phyloP scores from a whole-genome alignment of 2,329 filamentous ascomycete genomes.

The Colletotrichum sansevieriae region DNA sequence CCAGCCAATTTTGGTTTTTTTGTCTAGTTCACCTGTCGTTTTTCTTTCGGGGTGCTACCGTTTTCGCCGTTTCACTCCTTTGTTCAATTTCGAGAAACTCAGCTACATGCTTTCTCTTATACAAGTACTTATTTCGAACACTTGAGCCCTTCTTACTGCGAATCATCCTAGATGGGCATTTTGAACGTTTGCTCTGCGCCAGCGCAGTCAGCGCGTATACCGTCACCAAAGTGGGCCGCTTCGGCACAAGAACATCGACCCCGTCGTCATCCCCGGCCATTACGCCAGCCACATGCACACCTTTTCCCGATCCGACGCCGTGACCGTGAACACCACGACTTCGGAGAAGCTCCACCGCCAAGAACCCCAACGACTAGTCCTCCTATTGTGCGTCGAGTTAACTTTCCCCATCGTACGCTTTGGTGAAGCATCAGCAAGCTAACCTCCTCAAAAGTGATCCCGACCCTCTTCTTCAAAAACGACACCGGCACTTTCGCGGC shows the following conservation, averaged over 20 bases:
- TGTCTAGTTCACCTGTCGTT: no score
- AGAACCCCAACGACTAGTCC: slow-evolving; percentile 61
- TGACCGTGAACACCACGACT: slow-evolving; percentile 48
- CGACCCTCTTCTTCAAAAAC: slow-evolving; percentile 54
- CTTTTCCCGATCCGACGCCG: slow-evolving; percentile 51
- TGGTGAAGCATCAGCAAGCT: neutral
- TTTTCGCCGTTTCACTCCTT: no score
- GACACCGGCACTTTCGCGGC: slow-evolving; percentile 47
- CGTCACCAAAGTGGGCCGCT: slow-evolving; percentile 43
- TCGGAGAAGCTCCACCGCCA: slow-evolving; percentile 51
- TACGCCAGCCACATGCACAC: slow-evolving; percentile 51
- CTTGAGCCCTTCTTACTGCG: rapidly evolving
- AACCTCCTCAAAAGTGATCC: slow-evolving; percentile 47
- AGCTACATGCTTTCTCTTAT: no score
- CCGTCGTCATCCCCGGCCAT: slow-evolving; percentile 48
- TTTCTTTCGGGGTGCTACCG: no score
- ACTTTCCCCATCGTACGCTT: neutral
- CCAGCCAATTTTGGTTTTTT: no score
- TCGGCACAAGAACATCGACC: slow-evolving; percentile 52
- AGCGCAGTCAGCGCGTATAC: slow-evolving; percentile 30
- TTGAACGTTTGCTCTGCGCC: neutral
- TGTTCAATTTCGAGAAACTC: no score
- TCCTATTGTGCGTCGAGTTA: slow-evolving; percentile 53
- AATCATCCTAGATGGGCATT: neutral
- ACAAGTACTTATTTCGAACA: no score